phyloP scores from a whole-genome alignment of 2,329 filamentous ascomycete species.

The Aspergillus brunneoviolaceus region DNA sequence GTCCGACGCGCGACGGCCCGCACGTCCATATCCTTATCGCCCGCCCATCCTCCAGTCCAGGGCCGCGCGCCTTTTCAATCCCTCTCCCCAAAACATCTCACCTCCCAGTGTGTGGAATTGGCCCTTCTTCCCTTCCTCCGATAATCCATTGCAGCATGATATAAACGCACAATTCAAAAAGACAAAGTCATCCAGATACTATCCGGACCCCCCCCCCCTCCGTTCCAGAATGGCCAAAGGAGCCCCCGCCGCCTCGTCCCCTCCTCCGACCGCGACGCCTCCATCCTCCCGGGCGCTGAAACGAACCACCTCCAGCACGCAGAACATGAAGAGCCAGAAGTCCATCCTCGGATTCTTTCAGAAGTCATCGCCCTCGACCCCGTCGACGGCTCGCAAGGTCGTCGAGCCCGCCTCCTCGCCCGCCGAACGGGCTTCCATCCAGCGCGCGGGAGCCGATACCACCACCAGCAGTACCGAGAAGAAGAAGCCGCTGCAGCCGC shows the following conservation, averaged over 20 bases:
- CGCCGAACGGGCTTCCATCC: slow-evolving; percentile 34
- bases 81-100: background rate
- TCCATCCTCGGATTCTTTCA: slow-evolving; percentile 80
- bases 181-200: background rate
- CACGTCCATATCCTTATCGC: slow-evolving; percentile 5
- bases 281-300: slow-evolving; percentile 38
- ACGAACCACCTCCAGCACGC: slow-evolving; percentile 41
- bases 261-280: slow-evolving; percentile 35
- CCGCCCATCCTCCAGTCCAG: background rate
- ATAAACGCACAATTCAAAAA: background rate
- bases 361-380: slow-evolving; percentile 53
- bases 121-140: background rate
- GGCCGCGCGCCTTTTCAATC: slow-evolving; percentile 2
- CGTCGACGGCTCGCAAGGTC: slow-evolving; percentile 25
- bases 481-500: slow-evolving; percentile 26
- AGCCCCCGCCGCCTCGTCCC: slow-evolving; percentile 35
- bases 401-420: slow-evolving; percentile 40
- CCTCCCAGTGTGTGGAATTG: background rate
- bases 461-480: slow-evolving; percentile 51
- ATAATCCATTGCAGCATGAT: slow-evolving; percentile 4
- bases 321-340: slow-evolving; percentile 61
- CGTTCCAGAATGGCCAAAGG: slow-evolving; percentile 39
- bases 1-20: slow-evolving; percentile 35
- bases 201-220: no score
- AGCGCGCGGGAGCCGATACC: slow-evolving; percentile 31